Evolutionary conservation across 352 stramenopile species (phyloP), one percentile per base, ranked within the genome.

Genomic region (Globisporangium spiculum): DNA sequence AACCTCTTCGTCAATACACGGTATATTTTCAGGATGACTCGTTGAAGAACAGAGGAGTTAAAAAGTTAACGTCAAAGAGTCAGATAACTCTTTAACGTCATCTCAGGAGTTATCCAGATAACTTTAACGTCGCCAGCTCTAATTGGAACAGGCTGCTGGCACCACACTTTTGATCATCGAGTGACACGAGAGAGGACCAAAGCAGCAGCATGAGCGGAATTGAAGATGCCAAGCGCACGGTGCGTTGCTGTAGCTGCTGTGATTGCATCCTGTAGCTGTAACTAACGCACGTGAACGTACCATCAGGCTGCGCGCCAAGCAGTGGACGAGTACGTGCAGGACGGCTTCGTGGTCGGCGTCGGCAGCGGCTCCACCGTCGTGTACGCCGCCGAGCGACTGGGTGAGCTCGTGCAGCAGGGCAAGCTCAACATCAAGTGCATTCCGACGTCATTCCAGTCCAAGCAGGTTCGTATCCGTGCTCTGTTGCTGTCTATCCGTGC

Each of bases 331-430:
- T 97, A 94, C 74, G 90, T 98, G 22, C 75, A 81, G 52, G 93
- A 91, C 74, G 97, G 97, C 41, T 98, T 98, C 91, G 84, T 99
- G 44, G 96, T 99, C 65, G 98, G 98, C 52, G 88, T 99, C 50
- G 98, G 98, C 77, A 99, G 96, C 66, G 98, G 98, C 68, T 99
- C 96, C 56, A 99, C 98, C 16, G 97, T 98, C 41, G 98, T 98
- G 63, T 99, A 98, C 79, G 98, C 96, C 44, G 97, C 98, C 36
- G 97, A 99, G 79, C 85, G 97, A 22, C 88, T 99, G 18, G 97
- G 97, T 12, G 81, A 99, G 77, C 80, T 95, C 67, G 88, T 99
- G 34, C 93, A 93, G 61, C 90, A 91, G 61, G 89, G 94, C 48
- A 83, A 96, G 63, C 77, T 99, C 3, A 84, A 97, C 66, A 98